Evolutionary conservation across 208 protist genomes (phyloP), one percentile per base, ranked within the genome.

Genomic region (Wallacemonas sp.): DNA sequence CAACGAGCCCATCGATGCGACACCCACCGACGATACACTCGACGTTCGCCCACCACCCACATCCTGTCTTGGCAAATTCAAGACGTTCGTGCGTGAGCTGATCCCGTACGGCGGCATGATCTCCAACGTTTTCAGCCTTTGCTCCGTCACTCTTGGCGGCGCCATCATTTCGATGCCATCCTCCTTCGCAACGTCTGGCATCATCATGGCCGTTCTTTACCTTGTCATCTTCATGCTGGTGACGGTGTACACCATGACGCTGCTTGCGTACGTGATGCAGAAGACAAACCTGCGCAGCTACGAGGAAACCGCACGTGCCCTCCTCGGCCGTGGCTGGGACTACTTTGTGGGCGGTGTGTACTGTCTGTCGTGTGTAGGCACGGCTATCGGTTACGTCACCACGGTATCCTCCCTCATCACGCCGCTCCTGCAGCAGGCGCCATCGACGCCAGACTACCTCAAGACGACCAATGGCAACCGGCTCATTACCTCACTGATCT

Each of bases 371-470:
- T 93, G 78, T 36, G 67, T 90, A 21, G 87, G 89, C 22, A 79
- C 87, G 1, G 71, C 76, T 0, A 76, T 95, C 22, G 83, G 73
- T 10, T 95, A 95, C 78, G 68, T 95, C 32, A 88, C 85, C 46
- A 82, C 85, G 10, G 58, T 89, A 15, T 75, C 74, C 17, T 65
- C 80, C 46, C 76, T 92, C 41, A 53, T 91, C 29, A 59, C 59
- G 3, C 81, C 86, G 8, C 81, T 92, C 48, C 57, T 92, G 0
- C 21, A 74, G 30, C 34, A 69, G 15, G 13, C 78, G 0, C 54
- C 61, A 6, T 52, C 68, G 12, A 68, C 75, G 21, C 77, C 74
- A 22, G 71, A 67, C 24, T 92, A 75, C 69, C 46, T 91, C 1
- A 78, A 61, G 46, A 76, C 58, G 0, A 46, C 38, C 17, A 63